These are phyloP conservation scores for Parsonsia alboflavescens DNA, from an alignment of 257 asterid species.

Conservation along the genomic window DNA sequence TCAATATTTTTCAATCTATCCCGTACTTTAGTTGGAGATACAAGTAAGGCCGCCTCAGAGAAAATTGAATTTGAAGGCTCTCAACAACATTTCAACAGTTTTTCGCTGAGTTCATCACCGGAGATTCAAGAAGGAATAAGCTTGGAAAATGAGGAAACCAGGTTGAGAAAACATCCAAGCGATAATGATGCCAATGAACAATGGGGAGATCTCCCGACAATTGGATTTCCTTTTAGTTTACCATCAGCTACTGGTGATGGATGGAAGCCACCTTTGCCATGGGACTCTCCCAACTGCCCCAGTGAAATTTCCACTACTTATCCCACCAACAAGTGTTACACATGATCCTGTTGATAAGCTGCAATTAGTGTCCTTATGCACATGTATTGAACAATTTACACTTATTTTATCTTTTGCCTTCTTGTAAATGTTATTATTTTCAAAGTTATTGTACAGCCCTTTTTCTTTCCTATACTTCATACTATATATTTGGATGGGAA, in stretches of 20 bases:
- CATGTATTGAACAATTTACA: neutral
- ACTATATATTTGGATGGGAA: neutral
- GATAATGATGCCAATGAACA: conserved; percentile 7
- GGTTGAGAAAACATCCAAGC: conserved; percentile 15
- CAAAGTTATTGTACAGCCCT: conserved; percentile 25
- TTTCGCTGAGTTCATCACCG: conserved; percentile 31
- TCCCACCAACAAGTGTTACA: conserved; percentile 46
- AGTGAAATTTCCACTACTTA: conserved; percentile 48
- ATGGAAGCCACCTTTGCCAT: conserved; percentile 33
- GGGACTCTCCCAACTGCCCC: conserved; percentile 68
- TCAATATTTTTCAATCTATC: conserved; percentile 32
- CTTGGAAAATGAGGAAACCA: conserved; percentile 16
- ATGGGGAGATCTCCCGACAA: conserved; percentile 31
- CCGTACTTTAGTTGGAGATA: conserved; percentile 17
- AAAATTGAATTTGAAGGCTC: conserved; percentile 21
- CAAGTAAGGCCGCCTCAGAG: conserved; percentile 21
- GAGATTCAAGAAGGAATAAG: conserved; percentile 28
- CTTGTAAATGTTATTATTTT: conserved; percentile 11
- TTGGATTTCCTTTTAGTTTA: conserved; percentile 61
- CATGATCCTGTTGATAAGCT: conserved; percentile 15
- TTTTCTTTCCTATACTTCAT: neutral
- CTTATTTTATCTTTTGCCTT: too few species aligned
- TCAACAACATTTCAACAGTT: conserved; percentile 35
- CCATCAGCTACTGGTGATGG: conserved; percentile 20
- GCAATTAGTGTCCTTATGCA: neutral